A percentile compares a stretch with the other conserved stretches of the same genome.
Evolutionary conservation across 148 eudicot genomes (phyloP).

Genomic region (Cornus florida): DNA sequence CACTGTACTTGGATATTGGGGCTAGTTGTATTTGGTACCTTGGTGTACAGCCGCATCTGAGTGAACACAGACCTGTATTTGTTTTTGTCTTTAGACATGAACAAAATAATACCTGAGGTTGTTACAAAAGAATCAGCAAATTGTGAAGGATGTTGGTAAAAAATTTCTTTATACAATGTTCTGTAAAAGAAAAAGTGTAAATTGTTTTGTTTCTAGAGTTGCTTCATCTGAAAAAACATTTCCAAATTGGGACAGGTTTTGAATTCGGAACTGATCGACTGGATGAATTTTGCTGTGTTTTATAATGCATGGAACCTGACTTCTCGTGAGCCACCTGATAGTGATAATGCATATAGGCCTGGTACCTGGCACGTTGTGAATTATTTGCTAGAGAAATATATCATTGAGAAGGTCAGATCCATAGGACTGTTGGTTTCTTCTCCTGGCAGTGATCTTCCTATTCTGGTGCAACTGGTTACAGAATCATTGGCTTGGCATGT

Average conservation of each 20-base stretch:
- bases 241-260: conserved; percentile 40
- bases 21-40: no score
- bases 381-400: conserved; percentile 49
- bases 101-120: neutral
- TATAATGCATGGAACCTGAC: conserved; percentile 73
- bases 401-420: conserved; percentile 45
- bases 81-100: neutral
- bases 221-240: neutral
- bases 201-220: neutral
- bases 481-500: conserved; percentile 88
- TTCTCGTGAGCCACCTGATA: conserved; percentile 45
- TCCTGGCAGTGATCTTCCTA: conserved; percentile 57
- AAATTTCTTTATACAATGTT: neutral
- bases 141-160: neutral
- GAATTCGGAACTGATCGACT: conserved; percentile 58
- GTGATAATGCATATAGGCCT: conserved; percentile 25
- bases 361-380: conserved; percentile 56
- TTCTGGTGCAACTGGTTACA: conserved; percentile 67
- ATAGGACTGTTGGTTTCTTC: conserved; percentile 44
- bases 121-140: neutral
- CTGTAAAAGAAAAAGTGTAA: neutral
- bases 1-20: neutral
- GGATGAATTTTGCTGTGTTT: conserved; percentile 84
- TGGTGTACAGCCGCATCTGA: neutral
- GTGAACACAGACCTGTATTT: neutral